A percentile compares a stretch with the other conserved stretches of the same genome.
phyloP scores from a whole-genome alignment of 306 rosid genomes.

The Citrullus colocynthis region DNA sequence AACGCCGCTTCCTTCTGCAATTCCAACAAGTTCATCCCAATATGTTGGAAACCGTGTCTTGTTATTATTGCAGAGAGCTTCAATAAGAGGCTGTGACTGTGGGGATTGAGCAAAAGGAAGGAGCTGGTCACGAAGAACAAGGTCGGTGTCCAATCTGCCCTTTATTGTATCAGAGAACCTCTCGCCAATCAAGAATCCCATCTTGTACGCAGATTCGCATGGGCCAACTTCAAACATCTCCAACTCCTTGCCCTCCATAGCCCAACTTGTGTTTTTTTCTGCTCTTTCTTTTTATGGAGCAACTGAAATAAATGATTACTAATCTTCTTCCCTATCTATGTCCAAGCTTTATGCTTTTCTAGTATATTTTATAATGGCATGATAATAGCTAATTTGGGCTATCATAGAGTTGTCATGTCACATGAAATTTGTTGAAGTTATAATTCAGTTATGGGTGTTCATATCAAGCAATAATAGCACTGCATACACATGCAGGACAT shows the following conservation, averaged over 20 bases:
- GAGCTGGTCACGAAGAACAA: constrained; percentile 51
- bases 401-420: neutral
- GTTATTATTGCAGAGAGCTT: constrained; percentile 33
- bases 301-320: neutral
- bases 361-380: neutral
- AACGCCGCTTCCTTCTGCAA: constrained; percentile 56
- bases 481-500: neutral
- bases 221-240: constrained; percentile 22
- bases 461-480: neutral
- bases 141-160: constrained; percentile 38
- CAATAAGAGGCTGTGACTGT: constrained; percentile 37
- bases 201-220: constrained; percentile 19
- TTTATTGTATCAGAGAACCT: constrained; percentile 41
- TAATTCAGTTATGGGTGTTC: neutral
- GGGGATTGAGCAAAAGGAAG: constrained; percentile 49
- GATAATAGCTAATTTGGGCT: neutral
- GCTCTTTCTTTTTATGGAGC: neutral
- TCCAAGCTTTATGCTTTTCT: neutral
- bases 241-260: neutral
- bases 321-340: neutral
- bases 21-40: constrained; percentile 68
- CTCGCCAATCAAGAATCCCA: constrained; percentile 56
- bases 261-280: neutral
- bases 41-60: constrained; percentile 37
- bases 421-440: neutral